phyloP scores from a whole-genome alignment of 306 rosid genomes.

The Begonia loranthoides region DNA sequence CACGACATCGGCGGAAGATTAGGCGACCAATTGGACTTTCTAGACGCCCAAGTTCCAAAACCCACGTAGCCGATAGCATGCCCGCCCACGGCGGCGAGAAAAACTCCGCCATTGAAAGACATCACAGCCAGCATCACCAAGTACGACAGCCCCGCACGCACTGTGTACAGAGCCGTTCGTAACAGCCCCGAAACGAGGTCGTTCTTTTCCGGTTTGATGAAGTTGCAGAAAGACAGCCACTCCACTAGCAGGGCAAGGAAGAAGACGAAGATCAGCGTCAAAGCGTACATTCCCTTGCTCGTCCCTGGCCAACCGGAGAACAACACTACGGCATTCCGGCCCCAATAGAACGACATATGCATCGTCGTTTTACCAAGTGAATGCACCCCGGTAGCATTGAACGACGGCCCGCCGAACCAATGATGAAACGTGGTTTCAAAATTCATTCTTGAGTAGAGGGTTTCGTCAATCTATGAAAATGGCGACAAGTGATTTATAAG shows the following conservation, averaged over 20 bases:
- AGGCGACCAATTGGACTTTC: not conserved
- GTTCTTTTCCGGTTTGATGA: constrained; percentile 16
- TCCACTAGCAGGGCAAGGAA: constrained; percentile 40
- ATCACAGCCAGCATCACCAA: constrained; percentile 57
- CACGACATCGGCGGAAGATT: not conserved
- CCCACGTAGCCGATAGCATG: constrained; percentile 19
- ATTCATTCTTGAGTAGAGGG: not conserved
- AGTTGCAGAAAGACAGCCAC: constrained; percentile 35
- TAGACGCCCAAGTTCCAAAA: not conserved
- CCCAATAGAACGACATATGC: constrained; percentile 46
- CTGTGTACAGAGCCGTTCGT: constrained; percentile 31
- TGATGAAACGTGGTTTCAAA: constrained; percentile 5
- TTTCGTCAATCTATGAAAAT: too few relatives aligned
- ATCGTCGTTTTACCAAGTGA: constrained; percentile 27
- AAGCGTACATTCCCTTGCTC: constrained; percentile 39
- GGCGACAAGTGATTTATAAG: too few relatives aligned
- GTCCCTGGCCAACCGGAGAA: constrained; percentile 58
- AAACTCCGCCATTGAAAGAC: constrained; percentile 63
- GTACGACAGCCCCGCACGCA: constrained; percentile 35
- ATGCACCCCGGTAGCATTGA: constrained; percentile 25
- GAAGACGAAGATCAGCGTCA: constrained; percentile 50
- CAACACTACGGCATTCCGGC: constrained; percentile 31
- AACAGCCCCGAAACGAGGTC: constrained; percentile 15
- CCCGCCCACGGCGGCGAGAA: constrained; percentile 46
- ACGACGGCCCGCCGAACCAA: not conserved